Conservation (phyloP, 768 basidiomycete species). For the Phaeotremella skinneri region DNA sequence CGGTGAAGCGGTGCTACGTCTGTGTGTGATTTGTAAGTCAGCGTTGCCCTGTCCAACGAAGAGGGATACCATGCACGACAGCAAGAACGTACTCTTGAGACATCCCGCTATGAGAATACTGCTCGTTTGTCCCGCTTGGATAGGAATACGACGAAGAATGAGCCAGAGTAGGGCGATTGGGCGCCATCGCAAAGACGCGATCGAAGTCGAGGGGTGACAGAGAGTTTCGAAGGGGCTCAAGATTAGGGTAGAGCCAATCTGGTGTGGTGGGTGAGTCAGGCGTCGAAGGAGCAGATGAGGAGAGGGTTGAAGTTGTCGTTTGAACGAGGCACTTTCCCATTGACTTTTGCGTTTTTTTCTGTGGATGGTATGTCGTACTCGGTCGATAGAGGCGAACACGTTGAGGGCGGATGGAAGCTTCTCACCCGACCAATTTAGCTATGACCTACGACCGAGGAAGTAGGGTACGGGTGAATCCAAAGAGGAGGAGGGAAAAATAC, state of each 20-base stretch:
- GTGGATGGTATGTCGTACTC: no score
- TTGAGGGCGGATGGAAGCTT: no score
- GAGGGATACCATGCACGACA: neutral
- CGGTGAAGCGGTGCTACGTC: conserved; percentile 17
- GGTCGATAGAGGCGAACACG: no score
- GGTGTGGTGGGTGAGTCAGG: neutral
- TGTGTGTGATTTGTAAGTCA: neutral
- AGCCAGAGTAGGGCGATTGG: neutral
- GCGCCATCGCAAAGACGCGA: neutral
- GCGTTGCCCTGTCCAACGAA: neutral
- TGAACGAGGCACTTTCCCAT: neutral
- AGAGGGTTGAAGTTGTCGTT: neutral
- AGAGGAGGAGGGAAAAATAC: no score
- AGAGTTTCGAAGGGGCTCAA: neutral
- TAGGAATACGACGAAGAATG: neutral
- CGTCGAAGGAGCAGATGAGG: neutral
- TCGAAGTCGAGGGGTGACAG: neutral
- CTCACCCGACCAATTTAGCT: no score
- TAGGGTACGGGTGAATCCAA: no score
- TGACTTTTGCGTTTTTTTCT: neutral
- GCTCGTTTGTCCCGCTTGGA: neutral
- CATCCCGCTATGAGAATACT: conserved; percentile 2
- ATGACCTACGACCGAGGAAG: no score
- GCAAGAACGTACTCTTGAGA: conserved; percentile 18
- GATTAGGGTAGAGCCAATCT: neutral